These are phyloP conservation scores for Paramecium primaurelia DNA, from an alignment of 73 alveolate genomes.

Conservation along the genomic window DNA sequence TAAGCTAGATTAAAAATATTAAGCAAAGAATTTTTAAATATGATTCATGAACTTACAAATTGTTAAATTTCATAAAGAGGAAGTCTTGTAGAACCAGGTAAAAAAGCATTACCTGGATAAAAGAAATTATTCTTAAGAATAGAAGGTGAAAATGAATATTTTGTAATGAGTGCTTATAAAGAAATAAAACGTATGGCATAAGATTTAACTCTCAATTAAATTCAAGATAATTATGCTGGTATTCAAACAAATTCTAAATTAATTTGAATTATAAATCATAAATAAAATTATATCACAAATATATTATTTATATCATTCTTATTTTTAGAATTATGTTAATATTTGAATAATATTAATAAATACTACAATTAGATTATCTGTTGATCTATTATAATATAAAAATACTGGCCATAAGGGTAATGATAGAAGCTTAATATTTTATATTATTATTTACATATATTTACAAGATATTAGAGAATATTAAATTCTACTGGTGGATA, in stretches of 20 bases:
- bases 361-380: not conserved
- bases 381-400: not conserved
- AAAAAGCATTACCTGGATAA: slow-evolving; percentile 86
- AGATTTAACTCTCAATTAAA: slow-evolving; percentile 20
- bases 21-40: slow-evolving; percentile 81
- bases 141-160: slow-evolving; percentile 87
- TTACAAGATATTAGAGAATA: not conserved
- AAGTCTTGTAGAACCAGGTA: slow-evolving; percentile 79
- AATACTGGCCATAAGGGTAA: slow-evolving; percentile 16
- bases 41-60: slow-evolving; percentile 88
- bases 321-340: not conserved
- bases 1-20: slow-evolving; percentile 86
- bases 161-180: slow-evolving; percentile 88
- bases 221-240: not conserved
- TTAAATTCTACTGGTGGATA: not conserved
- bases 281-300: not conserved
- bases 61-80: slow-evolving; percentile 87
- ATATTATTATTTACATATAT: not conserved
- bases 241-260: not conserved
- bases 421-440: not conserved
- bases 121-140: slow-evolving; percentile 81
- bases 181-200: slow-evolving; percentile 80
- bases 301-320: not conserved
- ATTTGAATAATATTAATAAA: not conserved
- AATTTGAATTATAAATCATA: not conserved